Conservation (phyloP, 78 protist genomes). For the Monosiga brevicollis region DNA sequence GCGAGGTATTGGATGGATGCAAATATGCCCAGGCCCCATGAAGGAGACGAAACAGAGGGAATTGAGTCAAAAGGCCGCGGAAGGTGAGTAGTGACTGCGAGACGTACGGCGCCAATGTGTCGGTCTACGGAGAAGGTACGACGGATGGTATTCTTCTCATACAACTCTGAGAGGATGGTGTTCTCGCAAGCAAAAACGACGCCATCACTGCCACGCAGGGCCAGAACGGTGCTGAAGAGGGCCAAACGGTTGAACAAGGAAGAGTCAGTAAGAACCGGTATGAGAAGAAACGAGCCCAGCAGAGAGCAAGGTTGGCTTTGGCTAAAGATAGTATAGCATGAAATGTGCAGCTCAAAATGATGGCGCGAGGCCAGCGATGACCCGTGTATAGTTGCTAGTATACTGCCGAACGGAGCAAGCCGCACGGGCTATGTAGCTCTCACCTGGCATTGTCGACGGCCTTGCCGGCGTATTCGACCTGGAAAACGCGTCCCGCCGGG, state of each 20-base stretch:
- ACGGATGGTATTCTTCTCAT: slow-evolving; percentile 55
- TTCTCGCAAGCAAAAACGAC: slow-evolving; percentile 97
- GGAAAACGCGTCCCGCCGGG: slow-evolving; percentile 98
- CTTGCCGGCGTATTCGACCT: slow-evolving; percentile 97
- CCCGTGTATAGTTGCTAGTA: too few relatives aligned
- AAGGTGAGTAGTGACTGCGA: too few relatives aligned
- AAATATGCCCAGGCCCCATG: too few relatives aligned
- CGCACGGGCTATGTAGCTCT: too few relatives aligned
- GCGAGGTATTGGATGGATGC: too few relatives aligned
- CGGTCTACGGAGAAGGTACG: slow-evolving; percentile 74
- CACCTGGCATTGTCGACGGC: slow-evolving; percentile 95
- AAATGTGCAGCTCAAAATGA: too few relatives aligned
- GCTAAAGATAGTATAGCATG: too few relatives aligned
- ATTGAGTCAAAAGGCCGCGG: too few relatives aligned
- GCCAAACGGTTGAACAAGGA: neutral
- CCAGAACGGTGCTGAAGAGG: slow-evolving; percentile 71
- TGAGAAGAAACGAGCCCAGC: neutral
- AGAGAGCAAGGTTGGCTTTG: too few relatives aligned
- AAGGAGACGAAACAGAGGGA: too few relatives aligned
- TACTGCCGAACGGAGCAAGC: too few relatives aligned
- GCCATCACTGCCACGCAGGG: slow-evolving; percentile 88
- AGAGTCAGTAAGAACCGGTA: neutral
- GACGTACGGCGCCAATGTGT: slow-evolving; percentile 67
- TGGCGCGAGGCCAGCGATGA: too few relatives aligned
- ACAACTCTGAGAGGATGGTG: slow-evolving; percentile 72